Percentiles rank a stretch among this genome's conserved stretches.
Evolutionary conservation across 768 basidiomycete species (phyloP).

Genomic region (Boletus huronensis): DNA sequence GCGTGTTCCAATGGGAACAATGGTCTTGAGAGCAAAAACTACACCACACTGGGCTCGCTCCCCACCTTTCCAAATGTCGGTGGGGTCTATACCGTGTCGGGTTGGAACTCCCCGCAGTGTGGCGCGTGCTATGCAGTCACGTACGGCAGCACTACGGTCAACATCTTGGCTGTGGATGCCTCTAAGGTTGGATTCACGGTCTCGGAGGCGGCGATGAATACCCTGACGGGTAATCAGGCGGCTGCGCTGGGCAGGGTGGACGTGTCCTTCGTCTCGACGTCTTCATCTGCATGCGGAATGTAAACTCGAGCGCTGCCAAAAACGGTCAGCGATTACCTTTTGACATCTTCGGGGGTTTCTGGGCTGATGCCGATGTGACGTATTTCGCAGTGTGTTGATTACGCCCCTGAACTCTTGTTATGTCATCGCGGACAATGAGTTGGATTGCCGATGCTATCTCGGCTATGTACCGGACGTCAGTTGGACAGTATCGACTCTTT

Average conservation of each 20-base stretch:
- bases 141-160: slow-evolving; percentile 36
- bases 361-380: slow-evolving; percentile 2
- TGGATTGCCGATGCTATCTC: neutral
- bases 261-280: slow-evolving; percentile 6
- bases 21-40: slow-evolving; percentile 35
- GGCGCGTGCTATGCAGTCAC: slow-evolving; percentile 32
- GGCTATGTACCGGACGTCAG: neutral
- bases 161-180: slow-evolving; percentile 54
- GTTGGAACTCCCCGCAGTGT: slow-evolving; percentile 24
- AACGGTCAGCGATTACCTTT: slow-evolving; percentile 1
- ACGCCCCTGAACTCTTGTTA: neutral
- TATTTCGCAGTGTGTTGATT: neutral
- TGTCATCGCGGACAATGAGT: neutral
- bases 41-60: slow-evolving; percentile 37
- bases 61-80: slow-evolving; percentile 38
- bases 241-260: slow-evolving; percentile 13
- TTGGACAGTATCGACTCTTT: slow-evolving; percentile 2
- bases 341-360: neutral
- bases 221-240: slow-evolving; percentile 17
- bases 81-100: slow-evolving; percentile 22
- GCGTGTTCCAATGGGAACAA: slow-evolving; percentile 39
- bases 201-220: slow-evolving; percentile 28
- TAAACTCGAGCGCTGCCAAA: neutral
- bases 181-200: slow-evolving; percentile 40
- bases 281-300: neutral